A percentile compares a stretch with the other conserved stretches of the same genome.
phyloP scores from a whole-genome alignment of 2,329 filamentous ascomycete species.

The Phialophora macrospora region DNA sequence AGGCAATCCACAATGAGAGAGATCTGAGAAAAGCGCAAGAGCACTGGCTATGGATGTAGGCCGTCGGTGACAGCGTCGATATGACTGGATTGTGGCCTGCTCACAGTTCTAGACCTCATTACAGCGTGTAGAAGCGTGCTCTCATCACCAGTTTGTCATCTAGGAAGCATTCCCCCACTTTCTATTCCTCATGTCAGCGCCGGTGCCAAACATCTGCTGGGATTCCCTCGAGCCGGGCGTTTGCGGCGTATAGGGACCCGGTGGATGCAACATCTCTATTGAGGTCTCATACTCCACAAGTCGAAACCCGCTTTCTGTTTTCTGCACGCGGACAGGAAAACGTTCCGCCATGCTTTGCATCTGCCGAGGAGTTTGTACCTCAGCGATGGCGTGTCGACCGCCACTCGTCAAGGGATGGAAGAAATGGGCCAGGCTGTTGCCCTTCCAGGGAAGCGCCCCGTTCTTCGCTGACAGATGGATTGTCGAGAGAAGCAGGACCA shows the following conservation, averaged over 20 bases:
- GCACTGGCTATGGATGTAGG: not conserved
- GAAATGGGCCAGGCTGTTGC: not conserved
- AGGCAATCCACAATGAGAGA: not conserved
- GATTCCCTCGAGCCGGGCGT: not conserved
- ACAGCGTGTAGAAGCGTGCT: too few species aligned
- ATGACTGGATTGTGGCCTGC: too few species aligned
- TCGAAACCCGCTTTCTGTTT: not conserved
- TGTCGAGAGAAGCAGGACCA: not conserved
- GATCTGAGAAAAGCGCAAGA: not conserved
- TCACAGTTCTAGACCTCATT: too few species aligned
- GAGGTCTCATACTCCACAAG: not conserved
- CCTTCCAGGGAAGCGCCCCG: not conserved
- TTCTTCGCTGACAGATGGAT: not conserved
- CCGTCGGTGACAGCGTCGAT: not conserved
- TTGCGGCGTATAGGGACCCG: not conserved
- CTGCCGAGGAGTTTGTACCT: not conserved
- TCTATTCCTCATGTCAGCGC: not conserved
- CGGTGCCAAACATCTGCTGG: not conserved
- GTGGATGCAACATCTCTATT: not conserved
- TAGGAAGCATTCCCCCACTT: not conserved
- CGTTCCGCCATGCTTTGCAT: slow-evolving; percentile 3
- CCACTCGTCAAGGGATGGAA: not conserved
- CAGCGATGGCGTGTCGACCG: not conserved
- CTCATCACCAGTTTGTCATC: too few species aligned
- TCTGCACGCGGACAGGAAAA: not conserved